These are phyloP conservation scores for Phytophthora pinifolia DNA, from an alignment of 352 stramenopile species.

Conservation along the genomic window DNA sequence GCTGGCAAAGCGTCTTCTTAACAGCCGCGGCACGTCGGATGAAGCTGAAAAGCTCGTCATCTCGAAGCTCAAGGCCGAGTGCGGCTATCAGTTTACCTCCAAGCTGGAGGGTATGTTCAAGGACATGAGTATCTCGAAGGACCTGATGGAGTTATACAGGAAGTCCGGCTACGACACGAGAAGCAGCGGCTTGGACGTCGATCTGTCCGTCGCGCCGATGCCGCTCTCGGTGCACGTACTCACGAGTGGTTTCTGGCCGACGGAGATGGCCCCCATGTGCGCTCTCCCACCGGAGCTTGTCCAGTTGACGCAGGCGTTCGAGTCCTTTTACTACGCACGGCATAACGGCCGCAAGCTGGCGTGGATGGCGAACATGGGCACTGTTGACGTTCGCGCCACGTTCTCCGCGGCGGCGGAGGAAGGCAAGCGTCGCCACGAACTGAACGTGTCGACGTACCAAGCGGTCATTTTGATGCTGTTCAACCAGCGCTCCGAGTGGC, in stretches of 20 bases:
- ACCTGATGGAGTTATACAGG: conserved; percentile 92
- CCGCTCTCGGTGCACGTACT: conserved; percentile 76
- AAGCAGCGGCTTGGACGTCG: conserved; percentile 16
- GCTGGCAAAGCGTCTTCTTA: conserved; percentile 96
- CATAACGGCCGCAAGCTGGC: conserved; percentile 95
- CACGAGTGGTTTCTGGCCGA: conserved; percentile 89
- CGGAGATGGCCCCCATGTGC: conserved; percentile 81
- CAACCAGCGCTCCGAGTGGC: conserved; percentile 86
- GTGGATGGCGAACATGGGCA: conserved; percentile 95
- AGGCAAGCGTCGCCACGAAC: conserved; percentile 86
- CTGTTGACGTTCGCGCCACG: conserved; percentile 89
- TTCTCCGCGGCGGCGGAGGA: conserved; percentile 77
- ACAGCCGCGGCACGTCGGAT: conserved; percentile 63
- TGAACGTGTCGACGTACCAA: conserved; percentile 98
- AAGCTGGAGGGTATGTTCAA: conserved; percentile 99
- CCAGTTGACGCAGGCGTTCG: conserved; percentile 87
- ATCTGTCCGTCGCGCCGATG: conserved; percentile 24
- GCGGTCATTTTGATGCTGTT: conserved; percentile 98
- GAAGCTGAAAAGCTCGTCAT: conserved; percentile 96
- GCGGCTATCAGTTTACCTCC: conserved; percentile 98
- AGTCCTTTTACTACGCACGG: conserved; percentile 93
- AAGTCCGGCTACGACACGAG: conserved; percentile 42
- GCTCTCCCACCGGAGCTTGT: conserved; percentile 81
- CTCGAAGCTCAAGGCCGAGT: conserved; percentile 97
- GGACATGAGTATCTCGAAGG: conserved; percentile 98